Percentiles rank a stretch among this genome's conserved stretches.
phyloP scores from a whole-genome alignment of 2,329 filamentous ascomycete species.

The Sclerotinia minor region DNA sequence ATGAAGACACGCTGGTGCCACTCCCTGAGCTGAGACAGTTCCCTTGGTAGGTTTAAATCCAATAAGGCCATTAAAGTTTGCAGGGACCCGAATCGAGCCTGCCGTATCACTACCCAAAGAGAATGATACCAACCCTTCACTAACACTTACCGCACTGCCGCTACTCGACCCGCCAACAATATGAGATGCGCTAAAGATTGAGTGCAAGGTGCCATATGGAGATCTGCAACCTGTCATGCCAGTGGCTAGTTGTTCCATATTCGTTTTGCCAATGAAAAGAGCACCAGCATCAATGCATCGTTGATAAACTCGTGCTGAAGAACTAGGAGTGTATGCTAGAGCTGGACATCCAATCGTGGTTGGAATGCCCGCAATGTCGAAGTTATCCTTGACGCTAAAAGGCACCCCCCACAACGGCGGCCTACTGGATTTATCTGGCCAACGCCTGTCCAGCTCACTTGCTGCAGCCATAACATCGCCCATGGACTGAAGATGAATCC shows the following conservation, averaged over 20 bases:
- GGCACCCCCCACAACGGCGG: slow-evolving; percentile 53
- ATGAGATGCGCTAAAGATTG: slow-evolving; percentile 49
- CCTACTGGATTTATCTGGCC: slow-evolving; percentile 44
- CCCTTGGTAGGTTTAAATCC: slow-evolving; percentile 53
- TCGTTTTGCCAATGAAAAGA: slow-evolving; percentile 58
- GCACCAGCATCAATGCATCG: slow-evolving; percentile 53
- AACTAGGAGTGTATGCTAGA: slow-evolving; percentile 49
- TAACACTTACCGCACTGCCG: slow-evolving; percentile 54
- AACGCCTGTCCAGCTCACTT: slow-evolving; percentile 45
- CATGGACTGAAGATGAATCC: slow-evolving; percentile 50
- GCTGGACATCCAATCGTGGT: slow-evolving; percentile 50
- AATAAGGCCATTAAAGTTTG: slow-evolving; percentile 51
- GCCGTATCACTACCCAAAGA: slow-evolving; percentile 56
- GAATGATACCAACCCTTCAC: slow-evolving; percentile 52
- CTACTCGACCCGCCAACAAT: slow-evolving; percentile 57
- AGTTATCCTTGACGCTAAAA: slow-evolving; percentile 53
- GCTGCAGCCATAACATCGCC: slow-evolving; percentile 47
- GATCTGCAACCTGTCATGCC: slow-evolving; percentile 57
- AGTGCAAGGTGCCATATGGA: slow-evolving; percentile 52
- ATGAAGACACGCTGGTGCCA: slow-evolving; percentile 53
- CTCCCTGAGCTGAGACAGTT: slow-evolving; percentile 49
- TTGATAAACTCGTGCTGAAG: slow-evolving; percentile 49
- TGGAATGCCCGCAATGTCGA: slow-evolving; percentile 49
- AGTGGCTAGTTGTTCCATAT: slow-evolving; percentile 57
- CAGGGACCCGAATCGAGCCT: slow-evolving; percentile 53